Evolutionary conservation across 1,139 yeast species (phyloP), one percentile per base, ranked within the genome.

Genomic region (Blastobotrys indianensis): DNA sequence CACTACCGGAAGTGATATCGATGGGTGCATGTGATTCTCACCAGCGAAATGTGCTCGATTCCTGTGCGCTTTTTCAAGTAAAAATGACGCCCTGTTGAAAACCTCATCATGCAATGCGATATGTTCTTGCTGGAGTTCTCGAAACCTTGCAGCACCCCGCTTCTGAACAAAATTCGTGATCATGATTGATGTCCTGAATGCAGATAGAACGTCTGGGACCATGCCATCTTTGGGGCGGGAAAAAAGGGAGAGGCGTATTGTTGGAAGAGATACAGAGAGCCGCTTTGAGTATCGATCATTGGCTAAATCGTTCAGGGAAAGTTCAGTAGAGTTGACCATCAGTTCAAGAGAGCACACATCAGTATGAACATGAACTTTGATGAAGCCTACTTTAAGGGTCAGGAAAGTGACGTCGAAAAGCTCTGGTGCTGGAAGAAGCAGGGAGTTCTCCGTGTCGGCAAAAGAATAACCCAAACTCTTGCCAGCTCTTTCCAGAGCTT

Each of bases 71-170:
- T 71, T 72, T 8, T 75, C 75, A 13, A 90, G 64, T 32, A 90
- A 62, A 59, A 87, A 88, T 0, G 94, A 82, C 17, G 80, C 70
- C 45, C 98, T 67, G 55, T 85, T 94, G 54, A 78, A 87, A 0
- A 95, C 90, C 0, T 86, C 85, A 67, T 92, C 98, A 57, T 85
- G 85, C 10, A 70, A 56, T 20, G 77, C 68, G 2, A 88, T 68
- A 61, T 85, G 94, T 5, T 70, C 70, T 48, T 82, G 82, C 61
- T 88, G 96, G 15, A 66, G 60, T 9, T 61, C 61, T 47, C 79
- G 66, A 39, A 75, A 75, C 8, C 70, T 70, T 1, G 63, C 61
- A 58, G 74, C 76, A 42, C 79, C 69, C 6, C 72, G 66, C 49
- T 77, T 76, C 51, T 79, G 81, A 28, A 74, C 69, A 53, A 87